A percentile compares a stretch with the other conserved stretches of the same genome.
phyloP scores from a whole-genome alignment of 2,329 filamentous ascomycete genomes.

The Ophiocordyceps polyrhachis-furcata region DNA sequence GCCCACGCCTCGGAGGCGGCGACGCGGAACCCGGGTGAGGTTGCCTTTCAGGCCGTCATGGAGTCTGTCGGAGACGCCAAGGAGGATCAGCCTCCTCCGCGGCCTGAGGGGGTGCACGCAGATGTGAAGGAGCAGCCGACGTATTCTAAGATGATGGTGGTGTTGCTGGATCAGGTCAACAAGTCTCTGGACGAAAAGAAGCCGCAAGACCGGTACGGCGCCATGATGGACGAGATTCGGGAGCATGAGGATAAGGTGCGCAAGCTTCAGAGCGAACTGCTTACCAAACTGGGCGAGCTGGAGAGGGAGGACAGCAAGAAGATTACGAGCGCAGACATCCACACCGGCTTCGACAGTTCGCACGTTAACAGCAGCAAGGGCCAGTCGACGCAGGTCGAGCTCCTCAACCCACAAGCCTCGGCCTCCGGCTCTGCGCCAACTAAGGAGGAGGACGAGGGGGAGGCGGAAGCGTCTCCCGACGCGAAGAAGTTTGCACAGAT shows the following conservation, averaged over 20 bases:
- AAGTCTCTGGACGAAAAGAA: slow-evolving; percentile 62
- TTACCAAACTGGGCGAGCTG: slow-evolving; percentile 56
- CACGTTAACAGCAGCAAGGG: slow-evolving; percentile 49
- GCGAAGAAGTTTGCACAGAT: slow-evolving; percentile 74
- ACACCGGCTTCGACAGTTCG: slow-evolving; percentile 81
- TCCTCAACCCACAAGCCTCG: slow-evolving; percentile 49
- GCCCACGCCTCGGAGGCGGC: slow-evolving; percentile 51
- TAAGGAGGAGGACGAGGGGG: slow-evolving; percentile 41
- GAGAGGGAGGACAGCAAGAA: slow-evolving; percentile 74
- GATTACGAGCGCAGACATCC: slow-evolving; percentile 82
- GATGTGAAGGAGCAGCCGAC: slow-evolving; percentile 57
- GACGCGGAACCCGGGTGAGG: slow-evolving; percentile 50
- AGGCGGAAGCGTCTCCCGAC: slow-evolving; percentile 55
- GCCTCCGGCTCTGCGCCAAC: slow-evolving; percentile 4
- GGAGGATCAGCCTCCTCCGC: slow-evolving; percentile 54
- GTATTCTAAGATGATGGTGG: slow-evolving; percentile 97
- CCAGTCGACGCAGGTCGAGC: slow-evolving; percentile 40
- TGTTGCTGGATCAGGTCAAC: slow-evolving; percentile 86
- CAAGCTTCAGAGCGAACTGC: slow-evolving; percentile 56
- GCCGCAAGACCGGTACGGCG: slow-evolving; percentile 46
- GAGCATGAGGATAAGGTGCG: slow-evolving; percentile 62
- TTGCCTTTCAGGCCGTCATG: slow-evolving; percentile 80
- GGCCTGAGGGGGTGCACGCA: slow-evolving; percentile 63
- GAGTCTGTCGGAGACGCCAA: slow-evolving; percentile 55
- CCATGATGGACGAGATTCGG: slow-evolving; percentile 62